Conservation (phyloP, 2,329 filamentous ascomycete species). For the Pleurostoma richardsiae region DNA sequence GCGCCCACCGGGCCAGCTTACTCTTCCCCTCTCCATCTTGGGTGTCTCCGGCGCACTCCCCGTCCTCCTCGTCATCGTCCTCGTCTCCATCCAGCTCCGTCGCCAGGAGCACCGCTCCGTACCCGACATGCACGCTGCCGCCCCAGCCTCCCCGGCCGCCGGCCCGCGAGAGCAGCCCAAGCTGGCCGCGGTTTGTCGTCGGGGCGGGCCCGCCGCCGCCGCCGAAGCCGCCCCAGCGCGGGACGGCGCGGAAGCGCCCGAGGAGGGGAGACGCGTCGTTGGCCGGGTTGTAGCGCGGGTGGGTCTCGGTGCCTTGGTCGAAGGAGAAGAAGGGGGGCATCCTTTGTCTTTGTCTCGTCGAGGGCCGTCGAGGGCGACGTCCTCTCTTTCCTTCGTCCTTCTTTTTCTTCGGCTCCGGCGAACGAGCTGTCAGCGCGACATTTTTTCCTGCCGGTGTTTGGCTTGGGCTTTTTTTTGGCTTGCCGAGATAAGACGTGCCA, state of each 20-base stretch:
- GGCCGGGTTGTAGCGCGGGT: constrained; percentile 35
- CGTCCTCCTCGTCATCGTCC: constrained; percentile 22
- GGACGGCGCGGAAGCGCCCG: constrained; percentile 61
- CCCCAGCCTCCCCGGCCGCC: constrained; percentile 27
- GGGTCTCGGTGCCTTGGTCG: constrained; percentile 59
- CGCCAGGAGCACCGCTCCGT: constrained; percentile 46
- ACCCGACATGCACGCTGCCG: constrained; percentile 52
- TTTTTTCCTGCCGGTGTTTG: too few relatives aligned
- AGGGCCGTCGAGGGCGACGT: too few relatives aligned
- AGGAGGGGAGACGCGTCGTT: constrained; percentile 56
- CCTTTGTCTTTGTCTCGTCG: too few relatives aligned
- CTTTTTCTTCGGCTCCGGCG: too few relatives aligned
- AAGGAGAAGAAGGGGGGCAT: constrained; percentile 67
- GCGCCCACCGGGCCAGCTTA: constrained; percentile 25
- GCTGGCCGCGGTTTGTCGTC: constrained; percentile 19
- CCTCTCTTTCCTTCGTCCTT: too few relatives aligned
- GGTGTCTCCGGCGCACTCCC: constrained; percentile 16
- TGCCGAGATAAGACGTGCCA: too few relatives aligned
- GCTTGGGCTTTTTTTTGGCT: too few relatives aligned
- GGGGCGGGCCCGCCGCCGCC: not conserved
- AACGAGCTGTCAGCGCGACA: too few relatives aligned
- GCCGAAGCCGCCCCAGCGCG: constrained; percentile 20
- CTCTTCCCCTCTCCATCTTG: constrained; percentile 12
- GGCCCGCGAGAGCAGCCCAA: constrained; percentile 31
- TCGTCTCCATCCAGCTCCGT: constrained; percentile 26